Conservation (phyloP, 2,329 filamentous ascomycete species). For the Fusarium solani-melongenae region DNA sequence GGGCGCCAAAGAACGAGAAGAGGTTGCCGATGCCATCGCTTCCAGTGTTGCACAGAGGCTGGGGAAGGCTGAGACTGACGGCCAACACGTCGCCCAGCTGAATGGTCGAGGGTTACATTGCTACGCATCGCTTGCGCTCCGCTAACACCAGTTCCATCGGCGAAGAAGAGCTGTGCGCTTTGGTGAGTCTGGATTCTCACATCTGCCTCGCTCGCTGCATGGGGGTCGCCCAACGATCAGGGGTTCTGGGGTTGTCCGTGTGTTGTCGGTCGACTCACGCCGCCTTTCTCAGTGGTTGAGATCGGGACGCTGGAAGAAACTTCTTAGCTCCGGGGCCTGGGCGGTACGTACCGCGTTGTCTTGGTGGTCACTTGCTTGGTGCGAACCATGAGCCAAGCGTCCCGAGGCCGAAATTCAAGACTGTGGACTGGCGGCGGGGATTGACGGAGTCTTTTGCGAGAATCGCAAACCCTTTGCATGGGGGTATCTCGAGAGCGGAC, state of each 20-base stretch:
- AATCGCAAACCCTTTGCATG: slow-evolving; percentile 17
- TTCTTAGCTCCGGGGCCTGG: slow-evolving; percentile 16
- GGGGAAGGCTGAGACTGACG: slow-evolving; percentile 13
- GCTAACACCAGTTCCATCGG: slow-evolving; percentile 12
- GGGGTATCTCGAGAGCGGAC: neutral
- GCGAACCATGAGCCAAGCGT: slow-evolving; percentile 14
- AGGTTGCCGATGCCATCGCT: slow-evolving; percentile 8
- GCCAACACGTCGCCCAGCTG: slow-evolving; percentile 14
- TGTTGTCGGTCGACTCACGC: slow-evolving; percentile 16
- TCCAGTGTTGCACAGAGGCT: slow-evolving; percentile 5
- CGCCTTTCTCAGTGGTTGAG: slow-evolving; percentile 14
- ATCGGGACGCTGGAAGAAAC: slow-evolving; percentile 11
- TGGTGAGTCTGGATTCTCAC: slow-evolving; percentile 6
- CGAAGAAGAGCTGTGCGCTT: slow-evolving; percentile 8
- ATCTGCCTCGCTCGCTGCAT: slow-evolving; percentile 16
- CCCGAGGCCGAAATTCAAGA: slow-evolving; percentile 19
- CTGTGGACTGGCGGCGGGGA: slow-evolving; percentile 12
- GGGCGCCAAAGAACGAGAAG: neutral
- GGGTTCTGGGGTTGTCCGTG: slow-evolving; percentile 11
- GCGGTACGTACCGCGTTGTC: slow-evolving; percentile 1
- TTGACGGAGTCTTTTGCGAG: slow-evolving; percentile 1
- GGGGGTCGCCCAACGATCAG: slow-evolving; percentile 11
- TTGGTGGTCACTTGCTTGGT: slow-evolving; percentile 12
- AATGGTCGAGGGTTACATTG: slow-evolving; percentile 26
- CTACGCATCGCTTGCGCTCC: slow-evolving; percentile 13